A percentile compares a stretch with the other conserved stretches of the same genome.
Evolutionary conservation across 2,329 filamentous ascomycete genomes (phyloP).

Genomic region (Aureobasidium namibiae): DNA sequence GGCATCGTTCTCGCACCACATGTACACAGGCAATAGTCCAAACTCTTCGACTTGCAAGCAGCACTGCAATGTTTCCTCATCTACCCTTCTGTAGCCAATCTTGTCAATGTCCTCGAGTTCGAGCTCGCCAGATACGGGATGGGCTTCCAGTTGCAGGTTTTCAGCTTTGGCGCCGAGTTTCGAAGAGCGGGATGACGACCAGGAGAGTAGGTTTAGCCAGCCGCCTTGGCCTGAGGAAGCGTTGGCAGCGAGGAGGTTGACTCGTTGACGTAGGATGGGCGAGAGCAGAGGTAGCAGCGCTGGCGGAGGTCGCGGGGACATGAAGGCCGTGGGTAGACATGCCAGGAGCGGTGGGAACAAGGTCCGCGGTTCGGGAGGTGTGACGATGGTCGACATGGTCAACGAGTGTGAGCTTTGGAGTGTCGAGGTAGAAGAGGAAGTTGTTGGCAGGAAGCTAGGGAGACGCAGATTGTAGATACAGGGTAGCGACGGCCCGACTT

Average conservation of each 20-base stretch:
- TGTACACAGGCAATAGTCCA: slow-evolving; percentile 55
- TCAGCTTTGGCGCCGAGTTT: slow-evolving; percentile 54
- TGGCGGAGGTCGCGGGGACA: slow-evolving; percentile 51
- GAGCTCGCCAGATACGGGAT: slow-evolving; percentile 71
- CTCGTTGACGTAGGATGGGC: slow-evolving; percentile 54
- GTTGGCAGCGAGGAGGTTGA: slow-evolving; percentile 48
- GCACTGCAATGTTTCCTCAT: slow-evolving; percentile 66
- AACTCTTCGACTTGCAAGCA: slow-evolving; percentile 55
- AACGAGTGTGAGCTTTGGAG: too few species aligned
- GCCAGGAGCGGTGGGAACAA: slow-evolving; percentile 56
- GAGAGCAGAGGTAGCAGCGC: slow-evolving; percentile 53
- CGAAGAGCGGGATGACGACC: slow-evolving; percentile 50
- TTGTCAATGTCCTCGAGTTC: slow-evolving; percentile 62
- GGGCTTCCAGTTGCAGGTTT: slow-evolving; percentile 62
- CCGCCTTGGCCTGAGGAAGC: slow-evolving; percentile 38
- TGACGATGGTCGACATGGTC: slow-evolving; percentile 31
- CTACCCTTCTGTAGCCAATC: slow-evolving; percentile 58
- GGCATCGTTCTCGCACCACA: slow-evolving; percentile 61
- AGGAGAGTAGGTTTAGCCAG: slow-evolving; percentile 67
- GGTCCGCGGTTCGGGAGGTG: slow-evolving; percentile 46
- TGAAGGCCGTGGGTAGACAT: slow-evolving; percentile 53
- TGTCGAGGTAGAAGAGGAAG: neutral
- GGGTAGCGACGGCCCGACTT: too few species aligned
- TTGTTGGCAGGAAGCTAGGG: neutral
- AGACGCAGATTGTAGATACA: neutral